Base-by-base conservation (phyloP, 164 flowering plant species). In the Nymphaea thermarum region DNA sequence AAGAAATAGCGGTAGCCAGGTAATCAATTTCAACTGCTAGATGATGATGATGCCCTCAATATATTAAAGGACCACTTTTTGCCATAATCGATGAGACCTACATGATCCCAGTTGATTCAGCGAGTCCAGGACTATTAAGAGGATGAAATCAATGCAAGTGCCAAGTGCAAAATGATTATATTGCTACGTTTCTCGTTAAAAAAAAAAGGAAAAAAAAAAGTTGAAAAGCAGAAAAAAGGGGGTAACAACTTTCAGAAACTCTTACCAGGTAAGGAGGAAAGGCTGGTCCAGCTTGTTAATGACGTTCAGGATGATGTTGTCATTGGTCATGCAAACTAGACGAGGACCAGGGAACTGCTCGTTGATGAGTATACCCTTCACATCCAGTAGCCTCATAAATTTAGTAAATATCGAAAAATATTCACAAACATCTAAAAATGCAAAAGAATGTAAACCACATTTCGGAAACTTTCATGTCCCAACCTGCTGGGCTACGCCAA, bases 401-500 rank as follows among this genome's bases (percentile, higher is more conserved):
- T 51, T 51, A 51, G 57, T 51, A 51, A 51, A 10, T 8, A 51
- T 15, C 8, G 7, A 51, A 51, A 51, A 51, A 10, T 51, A 8
- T 51, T 51, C 14, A 51, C 14, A 51, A 8, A 51, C 14, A 10
- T 51, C 12, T 3, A 51, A 15, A 47, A 47, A 51, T 51, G 57
- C 3, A 51, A 51, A 51, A 51, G 12, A 10, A 15, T 51, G 14
- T 51, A 15, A 51, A 51, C 8, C 55, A 12, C 7, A 12, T 47
- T 47, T 4, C 12, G 55, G 55, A 47, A 47, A 47, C 7, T 6
- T 7, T 6, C 11, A 6, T 47, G 55, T 6, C 55, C 80, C 15
- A 69, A 94, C 94, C 96, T 91, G 87, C 74, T 94, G 97, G 45
- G 93, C 79, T 57, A 78, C 85, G 66, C 90, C 93, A 60, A 91